Conservation (phyloP, 1,284 basidiomycete species). For the Boletus semigastroideus region DNA sequence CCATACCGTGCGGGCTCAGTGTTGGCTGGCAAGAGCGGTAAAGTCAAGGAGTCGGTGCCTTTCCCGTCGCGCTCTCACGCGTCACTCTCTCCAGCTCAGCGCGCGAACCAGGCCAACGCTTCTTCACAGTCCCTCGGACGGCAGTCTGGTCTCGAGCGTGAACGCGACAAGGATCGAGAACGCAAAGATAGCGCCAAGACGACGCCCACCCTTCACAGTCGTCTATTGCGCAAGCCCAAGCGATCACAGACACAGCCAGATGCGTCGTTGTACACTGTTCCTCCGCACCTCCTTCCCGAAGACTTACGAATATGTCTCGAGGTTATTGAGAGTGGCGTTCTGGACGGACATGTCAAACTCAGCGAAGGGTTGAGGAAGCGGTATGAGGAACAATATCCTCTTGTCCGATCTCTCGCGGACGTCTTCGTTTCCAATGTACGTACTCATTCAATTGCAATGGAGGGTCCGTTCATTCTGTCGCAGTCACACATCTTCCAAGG, state of each 20-base stretch:
- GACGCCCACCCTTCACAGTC: constrained; percentile 40
- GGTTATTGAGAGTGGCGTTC: constrained; percentile 79
- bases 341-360: constrained; percentile 84
- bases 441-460: constrained; percentile 19
- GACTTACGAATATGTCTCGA: constrained; percentile 84
- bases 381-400: constrained; percentile 90
- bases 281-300: constrained; percentile 79
- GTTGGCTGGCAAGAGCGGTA: constrained; percentile 39
- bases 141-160: constrained; percentile 54
- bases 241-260: constrained; percentile 57
- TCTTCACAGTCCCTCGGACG: constrained; percentile 71
- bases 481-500: constrained; percentile 90
- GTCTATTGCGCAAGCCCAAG: constrained; percentile 66
- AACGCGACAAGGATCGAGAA: constrained; percentile 52
- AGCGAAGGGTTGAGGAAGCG: constrained; percentile 80
- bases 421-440: constrained; percentile 91
- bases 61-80: constrained; percentile 80
- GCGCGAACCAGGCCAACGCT: constrained; percentile 45
- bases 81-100: constrained; percentile 70
- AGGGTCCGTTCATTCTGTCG: constrained; percentile 14
- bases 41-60: constrained; percentile 47
- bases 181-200: constrained; percentile 50
- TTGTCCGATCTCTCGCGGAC: constrained; percentile 88
- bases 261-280: constrained; percentile 51
- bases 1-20: constrained; percentile 64